These are phyloP conservation scores for Colletotrichum lini DNA, from an alignment of 2,329 filamentous ascomycete species.

Conservation along the genomic window DNA sequence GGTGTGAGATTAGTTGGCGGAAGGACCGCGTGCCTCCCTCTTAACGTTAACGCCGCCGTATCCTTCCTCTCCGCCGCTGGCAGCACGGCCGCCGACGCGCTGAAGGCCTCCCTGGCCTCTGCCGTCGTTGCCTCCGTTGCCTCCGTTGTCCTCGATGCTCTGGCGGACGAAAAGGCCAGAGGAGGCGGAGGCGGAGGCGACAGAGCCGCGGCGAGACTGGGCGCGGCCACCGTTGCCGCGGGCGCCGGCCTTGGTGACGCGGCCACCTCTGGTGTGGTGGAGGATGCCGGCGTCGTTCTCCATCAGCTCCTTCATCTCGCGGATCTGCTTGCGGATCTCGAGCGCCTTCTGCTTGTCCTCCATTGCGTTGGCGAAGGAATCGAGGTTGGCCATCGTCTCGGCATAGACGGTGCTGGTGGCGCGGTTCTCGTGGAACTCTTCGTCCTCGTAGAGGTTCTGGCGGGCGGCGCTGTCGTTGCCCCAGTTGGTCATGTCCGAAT, in stretches of 20 bases:
- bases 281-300: not conserved
- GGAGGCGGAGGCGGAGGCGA: not conserved
- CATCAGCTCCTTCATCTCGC: conserved; percentile 32
- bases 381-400: conserved; percentile 22
- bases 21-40: not conserved
- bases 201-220: not conserved
- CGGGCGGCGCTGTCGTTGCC: conserved; percentile 26
- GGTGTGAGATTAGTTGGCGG: not conserved
- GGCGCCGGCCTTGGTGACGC: conserved; percentile 9
- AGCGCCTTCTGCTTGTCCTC: conserved; percentile 12
- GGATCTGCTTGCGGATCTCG: conserved; percentile 26
- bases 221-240: not conserved
- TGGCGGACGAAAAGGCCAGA: not conserved
- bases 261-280: conserved; percentile 11
- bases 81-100: not conserved
- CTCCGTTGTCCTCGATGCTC: not conserved
- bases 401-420: not conserved
- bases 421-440: conserved; percentile 10
- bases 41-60: not conserved
- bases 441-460: conserved; percentile 32
- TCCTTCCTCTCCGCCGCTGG: not conserved
- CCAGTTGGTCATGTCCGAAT: conserved; percentile 27
- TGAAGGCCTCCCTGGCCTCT: not conserved
- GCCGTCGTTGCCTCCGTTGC: too few species aligned
- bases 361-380: conserved; percentile 24